These are phyloP conservation scores for Cercospora sp. DNA, from an alignment of 2,329 filamentous ascomycete genomes.

Conservation along the genomic window DNA sequence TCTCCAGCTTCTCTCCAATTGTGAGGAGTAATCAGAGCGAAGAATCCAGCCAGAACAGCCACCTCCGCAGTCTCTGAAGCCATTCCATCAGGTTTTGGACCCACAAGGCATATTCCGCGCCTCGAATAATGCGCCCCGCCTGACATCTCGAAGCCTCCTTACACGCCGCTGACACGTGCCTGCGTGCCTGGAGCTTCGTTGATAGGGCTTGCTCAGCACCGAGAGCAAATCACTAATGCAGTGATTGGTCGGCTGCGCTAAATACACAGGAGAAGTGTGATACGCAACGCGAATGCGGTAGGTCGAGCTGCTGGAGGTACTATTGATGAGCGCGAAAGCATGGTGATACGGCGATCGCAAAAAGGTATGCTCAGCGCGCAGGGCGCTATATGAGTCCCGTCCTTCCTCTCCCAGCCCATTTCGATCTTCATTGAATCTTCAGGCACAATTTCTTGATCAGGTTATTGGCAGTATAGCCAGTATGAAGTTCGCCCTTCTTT, in stretches of 20 bases:
- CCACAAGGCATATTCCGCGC: neutral
- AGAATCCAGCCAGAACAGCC: constrained; percentile 1
- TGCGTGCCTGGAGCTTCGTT: neutral
- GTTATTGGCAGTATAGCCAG: neutral
- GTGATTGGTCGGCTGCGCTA: constrained; percentile 1
- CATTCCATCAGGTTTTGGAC: constrained; percentile 4
- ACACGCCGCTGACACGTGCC: constrained; percentile 5
- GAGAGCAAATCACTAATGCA: neutral
- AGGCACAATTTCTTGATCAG: neutral
- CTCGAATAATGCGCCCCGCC: neutral
- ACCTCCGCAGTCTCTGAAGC: constrained; percentile 6
- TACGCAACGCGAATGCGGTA: constrained; percentile 1
- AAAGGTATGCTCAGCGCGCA: neutral
- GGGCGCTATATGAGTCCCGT: neutral
- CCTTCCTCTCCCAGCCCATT: neutral
- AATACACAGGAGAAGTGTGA: neutral
- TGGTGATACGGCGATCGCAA: neutral
- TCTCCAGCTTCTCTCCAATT: constrained; percentile 7
- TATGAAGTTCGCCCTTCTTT: constrained; percentile 6
- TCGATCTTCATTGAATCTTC: neutral
- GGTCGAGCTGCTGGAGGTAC: neutral
- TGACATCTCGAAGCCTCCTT: neutral
- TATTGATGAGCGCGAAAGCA: constrained; percentile 1
- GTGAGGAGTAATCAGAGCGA: neutral
- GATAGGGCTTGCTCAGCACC: neutral